A percentile compares a stretch with the other conserved stretches of the same genome.
Evolutionary conservation across 306 rosid genomes (phyloP).

Genomic region (Cajanus cajan): DNA sequence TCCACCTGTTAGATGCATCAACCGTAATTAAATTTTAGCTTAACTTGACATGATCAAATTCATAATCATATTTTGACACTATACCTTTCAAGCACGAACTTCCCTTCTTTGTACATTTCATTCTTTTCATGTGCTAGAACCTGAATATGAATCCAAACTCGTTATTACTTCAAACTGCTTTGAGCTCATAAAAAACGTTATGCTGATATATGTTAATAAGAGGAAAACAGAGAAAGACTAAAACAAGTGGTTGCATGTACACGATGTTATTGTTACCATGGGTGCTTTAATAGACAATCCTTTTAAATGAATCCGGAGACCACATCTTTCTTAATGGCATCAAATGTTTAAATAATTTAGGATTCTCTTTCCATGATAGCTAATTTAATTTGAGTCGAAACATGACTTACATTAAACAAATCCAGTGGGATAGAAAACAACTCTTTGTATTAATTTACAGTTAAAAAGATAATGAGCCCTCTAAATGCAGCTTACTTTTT

Average conservation of each 20-base stretch:
- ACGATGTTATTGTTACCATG: neutral
- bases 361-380: constrained; percentile 14
- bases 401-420: neutral
- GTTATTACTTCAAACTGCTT: neutral
- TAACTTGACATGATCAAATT: constrained; percentile 6
- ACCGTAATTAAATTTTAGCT: neutral
- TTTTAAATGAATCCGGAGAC: constrained; percentile 2
- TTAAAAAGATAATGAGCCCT: neutral
- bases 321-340: neutral
- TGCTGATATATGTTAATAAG: neutral
- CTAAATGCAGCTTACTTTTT: neutral
- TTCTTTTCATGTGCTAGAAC: constrained; percentile 68
- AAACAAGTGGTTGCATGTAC: neutral
- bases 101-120: constrained; percentile 80
- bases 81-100: constrained; percentile 81
- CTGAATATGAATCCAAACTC: constrained; percentile 41
- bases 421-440: neutral
- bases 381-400: neutral
- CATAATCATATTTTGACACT: neutral
- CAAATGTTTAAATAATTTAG: neutral
- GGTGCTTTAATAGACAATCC: constrained; percentile 13
- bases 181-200: neutral
- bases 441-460: neutral
- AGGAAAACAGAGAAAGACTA: neutral
- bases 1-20: constrained; percentile 49